Conservation (phyloP, 225 moss, liverwort and hornwort genomes). For the Physcomitrium patens region DNA sequence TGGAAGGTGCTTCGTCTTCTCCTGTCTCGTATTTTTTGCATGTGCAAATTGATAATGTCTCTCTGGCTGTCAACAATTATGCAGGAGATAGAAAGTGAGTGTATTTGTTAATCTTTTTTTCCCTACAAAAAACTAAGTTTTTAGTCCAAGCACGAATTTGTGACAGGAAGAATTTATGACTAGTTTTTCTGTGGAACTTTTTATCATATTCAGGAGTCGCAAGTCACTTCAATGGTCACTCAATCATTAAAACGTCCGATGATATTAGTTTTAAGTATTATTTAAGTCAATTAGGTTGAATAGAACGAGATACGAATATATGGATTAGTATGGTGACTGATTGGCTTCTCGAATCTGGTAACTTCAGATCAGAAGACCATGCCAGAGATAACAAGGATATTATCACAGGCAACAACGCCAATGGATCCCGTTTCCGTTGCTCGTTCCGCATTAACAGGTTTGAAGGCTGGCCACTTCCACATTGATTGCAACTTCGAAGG, state of each 20-base stretch:
- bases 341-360: constrained; percentile 13
- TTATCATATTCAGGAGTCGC: too few species aligned
- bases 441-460: constrained; percentile 59
- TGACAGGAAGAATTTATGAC: too few species aligned
- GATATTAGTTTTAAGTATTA: neutral
- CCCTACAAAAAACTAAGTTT: too few species aligned
- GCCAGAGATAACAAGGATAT: constrained; percentile 65
- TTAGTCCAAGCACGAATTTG: too few species aligned
- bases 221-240: neutral
- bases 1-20: constrained; percentile 63
- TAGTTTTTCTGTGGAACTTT: too few species aligned
- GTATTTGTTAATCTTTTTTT: too few species aligned
- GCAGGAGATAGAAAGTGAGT: too few species aligned
- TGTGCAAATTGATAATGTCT: neutral
- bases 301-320: neutral
- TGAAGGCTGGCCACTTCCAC: constrained; percentile 75
- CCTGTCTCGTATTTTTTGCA: constrained; percentile 19
- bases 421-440: constrained; percentile 72
- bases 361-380: constrained; percentile 73
- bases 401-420: constrained; percentile 50
- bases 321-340: constrained; percentile 20
- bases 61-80: too few species aligned
- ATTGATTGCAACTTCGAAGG: constrained; percentile 81
- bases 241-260: neutral
- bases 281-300: neutral